Percentiles rank a stretch among this genome's conserved stretches.
These are phyloP conservation scores for Solanum neorickii DNA, from an alignment of 257 asterid species.

Conservation along the genomic window DNA sequence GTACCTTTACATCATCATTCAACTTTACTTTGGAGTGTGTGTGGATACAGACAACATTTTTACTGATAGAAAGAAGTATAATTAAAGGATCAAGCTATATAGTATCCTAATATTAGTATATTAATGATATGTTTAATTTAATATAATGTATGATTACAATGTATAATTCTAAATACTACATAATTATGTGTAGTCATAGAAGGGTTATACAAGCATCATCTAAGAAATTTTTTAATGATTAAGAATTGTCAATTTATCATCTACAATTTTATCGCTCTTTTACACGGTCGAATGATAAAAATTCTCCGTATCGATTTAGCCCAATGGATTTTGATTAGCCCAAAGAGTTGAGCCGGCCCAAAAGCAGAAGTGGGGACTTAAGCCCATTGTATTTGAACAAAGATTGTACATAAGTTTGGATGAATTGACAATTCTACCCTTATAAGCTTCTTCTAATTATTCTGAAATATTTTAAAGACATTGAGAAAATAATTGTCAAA, in stretches of 20 bases:
- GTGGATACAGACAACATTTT: neutral
- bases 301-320: neutral
- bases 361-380: neutral
- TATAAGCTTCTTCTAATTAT: neutral
- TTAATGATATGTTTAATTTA: no score
- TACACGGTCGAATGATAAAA: no score
- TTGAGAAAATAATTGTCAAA: neutral
- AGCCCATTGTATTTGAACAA: neutral
- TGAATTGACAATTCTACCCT: neutral
- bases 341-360: neutral
- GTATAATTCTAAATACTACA: no score
- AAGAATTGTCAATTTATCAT: no score
- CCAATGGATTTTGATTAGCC: neutral
- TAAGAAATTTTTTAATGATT: no score
- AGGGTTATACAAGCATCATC: no score
- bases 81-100: neutral
- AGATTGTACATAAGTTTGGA: neutral
- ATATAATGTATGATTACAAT: no score
- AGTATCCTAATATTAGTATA: no score
- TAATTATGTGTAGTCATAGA: no score
- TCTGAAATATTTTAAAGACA: neutral
- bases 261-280: no score
- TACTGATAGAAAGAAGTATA: neutral
- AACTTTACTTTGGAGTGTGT: neutral
- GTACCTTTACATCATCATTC: neutral